These are phyloP conservation scores for Rhytidhysteron rufulum DNA, from an alignment of 2,329 filamentous ascomycete genomes.

Conservation along the genomic window DNA sequence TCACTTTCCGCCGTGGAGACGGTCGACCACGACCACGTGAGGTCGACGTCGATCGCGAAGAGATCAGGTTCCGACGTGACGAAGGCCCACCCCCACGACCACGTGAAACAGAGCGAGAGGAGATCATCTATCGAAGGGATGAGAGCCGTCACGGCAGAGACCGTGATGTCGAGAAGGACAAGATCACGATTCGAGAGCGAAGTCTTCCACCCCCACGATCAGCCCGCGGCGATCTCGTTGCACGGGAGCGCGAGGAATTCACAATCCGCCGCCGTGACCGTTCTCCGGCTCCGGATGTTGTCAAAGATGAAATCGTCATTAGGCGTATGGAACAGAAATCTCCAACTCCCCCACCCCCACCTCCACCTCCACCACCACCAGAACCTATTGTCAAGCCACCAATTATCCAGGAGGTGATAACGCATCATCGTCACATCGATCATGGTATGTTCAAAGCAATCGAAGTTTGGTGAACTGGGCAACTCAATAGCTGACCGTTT, in stretches of 20 bases:
- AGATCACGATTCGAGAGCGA: constrained; percentile 30
- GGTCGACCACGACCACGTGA: constrained; percentile 30
- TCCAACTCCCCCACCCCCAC: constrained; percentile 49
- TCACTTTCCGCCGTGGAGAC: constrained; percentile 42
- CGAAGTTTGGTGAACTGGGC: background rate
- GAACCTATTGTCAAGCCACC: constrained; percentile 70
- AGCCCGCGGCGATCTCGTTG: constrained; percentile 32
- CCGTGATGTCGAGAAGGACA: constrained; percentile 32
- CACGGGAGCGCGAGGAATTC: constrained; percentile 39
- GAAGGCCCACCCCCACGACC: constrained; percentile 24
- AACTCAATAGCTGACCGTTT: constrained; percentile 3
- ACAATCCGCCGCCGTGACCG: constrained; percentile 35
- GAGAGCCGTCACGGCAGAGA: constrained; percentile 32
- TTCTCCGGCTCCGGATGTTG: constrained; percentile 28
- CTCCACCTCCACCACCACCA: constrained; percentile 49
- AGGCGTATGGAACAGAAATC: constrained; percentile 40
- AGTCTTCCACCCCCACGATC: constrained; percentile 32
- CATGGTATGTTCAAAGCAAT: constrained; percentile 59
- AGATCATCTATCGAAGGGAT: constrained; percentile 39
- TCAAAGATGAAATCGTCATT: constrained; percentile 45
- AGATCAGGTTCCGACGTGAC: constrained; percentile 46
- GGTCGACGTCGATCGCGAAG: constrained; percentile 39
- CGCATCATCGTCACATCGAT: constrained; percentile 81
- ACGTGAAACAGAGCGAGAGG: constrained; percentile 35
- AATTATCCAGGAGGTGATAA: constrained; percentile 85